Conservation (phyloP, 1,284 basidiomycete genomes). For the Papiliotrema nemorosa region DNA sequence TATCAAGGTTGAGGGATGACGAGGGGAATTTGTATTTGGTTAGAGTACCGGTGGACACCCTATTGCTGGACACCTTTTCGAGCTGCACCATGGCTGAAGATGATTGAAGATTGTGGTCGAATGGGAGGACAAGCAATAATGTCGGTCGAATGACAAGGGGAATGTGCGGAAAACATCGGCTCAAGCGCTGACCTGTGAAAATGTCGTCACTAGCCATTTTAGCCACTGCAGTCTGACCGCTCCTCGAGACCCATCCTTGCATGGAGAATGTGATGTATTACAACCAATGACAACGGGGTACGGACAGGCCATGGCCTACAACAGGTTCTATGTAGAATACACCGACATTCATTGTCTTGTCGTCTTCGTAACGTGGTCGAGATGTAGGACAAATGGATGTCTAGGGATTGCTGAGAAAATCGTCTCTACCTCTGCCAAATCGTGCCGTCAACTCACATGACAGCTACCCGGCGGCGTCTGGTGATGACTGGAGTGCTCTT, state of each 20-base stretch:
- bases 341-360: neutral
- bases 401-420: too few relatives aligned
- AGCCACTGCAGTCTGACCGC: neutral
- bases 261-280: too few relatives aligned
- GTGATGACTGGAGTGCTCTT: neutral
- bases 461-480: neutral
- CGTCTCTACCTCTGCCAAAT: neutral
- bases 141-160: neutral
- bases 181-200: neutral
- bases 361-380: neutral
- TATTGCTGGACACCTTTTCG: conserved; percentile 70
- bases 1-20: conserved; percentile 65
- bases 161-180: too few relatives aligned
- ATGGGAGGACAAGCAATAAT: neutral
- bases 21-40: conserved; percentile 86
- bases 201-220: neutral
- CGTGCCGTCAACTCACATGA: neutral
- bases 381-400: too few relatives aligned
- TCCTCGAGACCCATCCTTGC: too few relatives aligned
- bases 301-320: too few relatives aligned
- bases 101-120: neutral
- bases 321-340: too few relatives aligned
- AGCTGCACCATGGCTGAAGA: conserved; percentile 50
- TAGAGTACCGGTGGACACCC: conserved; percentile 71
- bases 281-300: too few relatives aligned